Evolutionary conservation across 78 protist species (phyloP).

Genomic region (Speleostelium caveatum): DNA sequence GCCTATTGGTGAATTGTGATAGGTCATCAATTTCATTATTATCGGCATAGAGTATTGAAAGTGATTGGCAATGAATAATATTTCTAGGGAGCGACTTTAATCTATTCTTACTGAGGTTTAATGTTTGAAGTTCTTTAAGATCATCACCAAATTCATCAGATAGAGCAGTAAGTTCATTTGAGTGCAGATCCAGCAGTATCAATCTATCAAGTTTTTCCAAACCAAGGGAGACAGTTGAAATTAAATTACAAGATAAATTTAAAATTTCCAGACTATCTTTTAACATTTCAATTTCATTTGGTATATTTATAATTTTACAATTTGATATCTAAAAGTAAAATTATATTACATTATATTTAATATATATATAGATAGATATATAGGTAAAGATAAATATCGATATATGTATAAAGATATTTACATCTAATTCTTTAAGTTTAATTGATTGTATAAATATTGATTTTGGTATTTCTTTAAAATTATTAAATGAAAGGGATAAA

Average conservation of each 20-base stretch:
- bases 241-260: neutral
- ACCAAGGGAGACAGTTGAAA: neutral
- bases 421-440: too few relatives aligned
- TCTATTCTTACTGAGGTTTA: conserved; percentile 7
- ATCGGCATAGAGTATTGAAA: conserved; percentile 6
- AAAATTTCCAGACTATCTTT: neutral
- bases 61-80: neutral
- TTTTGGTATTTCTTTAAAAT: neutral
- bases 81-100: neutral
- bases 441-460: too few relatives aligned
- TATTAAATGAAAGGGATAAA: neutral
- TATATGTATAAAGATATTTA: too few relatives aligned
- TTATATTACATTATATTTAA: too few relatives aligned
- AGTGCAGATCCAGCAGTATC: neutral
- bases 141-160: neutral
- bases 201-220: neutral
- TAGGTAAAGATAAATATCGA: too few relatives aligned
- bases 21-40: conserved; percentile 7
- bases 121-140: neutral
- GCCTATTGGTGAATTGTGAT: neutral
- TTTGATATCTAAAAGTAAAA: neutral
- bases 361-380: too few relatives aligned
- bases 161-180: neutral
- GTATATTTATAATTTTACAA: conserved; percentile 14
- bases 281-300: neutral